phyloP scores from a whole-genome alignment of 495 filamentous ascomycete species.

The Durotheca rogersii region DNA sequence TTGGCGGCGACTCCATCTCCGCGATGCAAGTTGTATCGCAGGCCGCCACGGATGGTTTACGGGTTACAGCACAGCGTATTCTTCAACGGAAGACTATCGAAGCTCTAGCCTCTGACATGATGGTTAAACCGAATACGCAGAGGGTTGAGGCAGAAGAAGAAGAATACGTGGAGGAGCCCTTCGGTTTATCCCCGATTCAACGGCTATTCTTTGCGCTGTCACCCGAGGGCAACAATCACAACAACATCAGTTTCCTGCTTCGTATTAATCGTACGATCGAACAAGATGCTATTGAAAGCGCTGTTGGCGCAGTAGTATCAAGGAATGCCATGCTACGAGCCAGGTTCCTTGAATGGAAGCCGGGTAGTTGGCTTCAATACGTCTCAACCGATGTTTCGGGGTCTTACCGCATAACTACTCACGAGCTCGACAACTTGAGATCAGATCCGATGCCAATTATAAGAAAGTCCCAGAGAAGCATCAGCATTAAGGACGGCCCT shows the following conservation, averaged over 20 bases:
- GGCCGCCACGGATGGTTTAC: slow-evolving; percentile 21
- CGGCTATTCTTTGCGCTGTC: slow-evolving; percentile 55
- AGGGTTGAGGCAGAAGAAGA: too few species aligned
- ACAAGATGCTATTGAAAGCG: slow-evolving; percentile 38
- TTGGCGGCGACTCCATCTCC: slow-evolving; percentile 30
- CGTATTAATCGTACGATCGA: slow-evolving; percentile 45
- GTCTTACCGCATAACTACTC: slow-evolving; percentile 30
- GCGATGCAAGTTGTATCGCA: slow-evolving; percentile 32
- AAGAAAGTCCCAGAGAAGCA: slow-evolving; percentile 14
- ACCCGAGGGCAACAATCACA: slow-evolving; percentile 54
- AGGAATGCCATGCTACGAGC: slow-evolving; percentile 64
- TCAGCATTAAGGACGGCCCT: slow-evolving; percentile 39
- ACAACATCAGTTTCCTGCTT: slow-evolving; percentile 62
- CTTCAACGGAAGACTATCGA: slow-evolving; percentile 32
- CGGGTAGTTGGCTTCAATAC: slow-evolving; percentile 30
- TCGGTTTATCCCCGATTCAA: slow-evolving; percentile 62
- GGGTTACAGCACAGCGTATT: slow-evolving; percentile 26
- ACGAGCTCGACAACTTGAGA: slow-evolving; percentile 15
- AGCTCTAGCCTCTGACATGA: slow-evolving; percentile 25
- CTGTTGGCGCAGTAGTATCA: slow-evolving; percentile 50
- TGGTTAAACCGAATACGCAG: too few species aligned
- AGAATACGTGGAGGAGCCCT: slow-evolving; percentile 49
- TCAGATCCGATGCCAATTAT: slow-evolving; percentile 16
- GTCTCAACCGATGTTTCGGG: slow-evolving; percentile 8
- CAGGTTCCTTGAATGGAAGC: slow-evolving; percentile 41